A percentile compares a stretch with the other conserved stretches of the same genome.
These are phyloP conservation scores for Globisporangium rhizosaccharum DNA, from an alignment of 352 stramenopile species.

Conservation along the genomic window DNA sequence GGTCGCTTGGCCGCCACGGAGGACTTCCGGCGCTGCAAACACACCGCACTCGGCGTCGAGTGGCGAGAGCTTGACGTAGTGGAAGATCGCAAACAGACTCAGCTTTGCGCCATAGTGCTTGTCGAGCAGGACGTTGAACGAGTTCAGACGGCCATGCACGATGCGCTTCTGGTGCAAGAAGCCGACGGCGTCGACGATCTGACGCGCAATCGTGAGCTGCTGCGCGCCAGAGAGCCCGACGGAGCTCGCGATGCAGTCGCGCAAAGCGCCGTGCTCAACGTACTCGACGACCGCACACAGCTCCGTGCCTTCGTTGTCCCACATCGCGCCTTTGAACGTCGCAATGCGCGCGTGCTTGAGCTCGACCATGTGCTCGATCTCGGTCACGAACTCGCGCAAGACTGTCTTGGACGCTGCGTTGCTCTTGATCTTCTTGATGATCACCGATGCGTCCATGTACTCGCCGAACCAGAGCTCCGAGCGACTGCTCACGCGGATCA, in stretches of 20 bases:
- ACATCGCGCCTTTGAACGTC: constrained; percentile 68
- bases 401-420: constrained; percentile 57
- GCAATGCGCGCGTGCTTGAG: constrained; percentile 64
- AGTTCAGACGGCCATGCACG: constrained; percentile 68
- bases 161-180: constrained; percentile 70
- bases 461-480: constrained; percentile 75
- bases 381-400: constrained; percentile 72
- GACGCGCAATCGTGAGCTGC: constrained; percentile 59
- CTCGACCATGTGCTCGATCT: constrained; percentile 73
- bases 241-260: constrained; percentile 42
- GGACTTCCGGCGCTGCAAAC: constrained; percentile 67
- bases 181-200: constrained; percentile 60
- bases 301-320: constrained; percentile 62
- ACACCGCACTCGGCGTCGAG: constrained; percentile 60
- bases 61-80: constrained; percentile 69
- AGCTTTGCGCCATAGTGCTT: constrained; percentile 60
- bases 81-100: constrained; percentile 73
- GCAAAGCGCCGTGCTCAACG: constrained; percentile 56
- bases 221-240: constrained; percentile 46
- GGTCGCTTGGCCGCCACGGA: constrained; percentile 61
- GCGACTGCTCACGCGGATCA: constrained; percentile 64
- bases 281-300: constrained; percentile 72
- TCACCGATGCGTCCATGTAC: constrained; percentile 53
- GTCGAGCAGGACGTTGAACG: constrained; percentile 78
- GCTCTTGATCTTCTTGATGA: constrained; percentile 82